These are phyloP conservation scores for Ajuga reptans DNA, from an alignment of 305 asterid genomes.

Conservation along the genomic window DNA sequence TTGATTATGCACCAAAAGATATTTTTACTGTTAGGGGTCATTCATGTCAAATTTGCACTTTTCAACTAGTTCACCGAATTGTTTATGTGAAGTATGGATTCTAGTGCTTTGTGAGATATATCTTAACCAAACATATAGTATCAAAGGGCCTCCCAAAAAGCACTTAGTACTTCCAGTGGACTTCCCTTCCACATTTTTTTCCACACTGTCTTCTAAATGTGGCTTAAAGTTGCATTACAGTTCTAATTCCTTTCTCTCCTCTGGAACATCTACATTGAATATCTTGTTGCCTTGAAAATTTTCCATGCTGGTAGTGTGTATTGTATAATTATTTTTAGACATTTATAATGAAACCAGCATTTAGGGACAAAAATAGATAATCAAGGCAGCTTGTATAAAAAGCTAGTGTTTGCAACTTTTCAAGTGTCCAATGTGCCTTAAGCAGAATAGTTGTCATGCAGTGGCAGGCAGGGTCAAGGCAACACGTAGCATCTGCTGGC, in stretches of 20 bases:
- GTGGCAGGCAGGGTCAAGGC: slow-evolving; percentile 99
- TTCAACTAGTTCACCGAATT: neutral
- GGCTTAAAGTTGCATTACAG: neutral
- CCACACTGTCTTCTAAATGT: neutral
- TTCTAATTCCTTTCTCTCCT: neutral
- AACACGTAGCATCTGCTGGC: slow-evolving; percentile 42
- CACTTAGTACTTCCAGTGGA: neutral
- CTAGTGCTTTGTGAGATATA: too few relatives aligned
- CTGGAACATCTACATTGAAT: neutral
- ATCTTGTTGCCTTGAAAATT: neutral
- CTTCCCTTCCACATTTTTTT: neutral
- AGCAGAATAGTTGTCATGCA: slow-evolving; percentile 32
- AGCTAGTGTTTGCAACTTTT: neutral
- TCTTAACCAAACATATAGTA: neutral
- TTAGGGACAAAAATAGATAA: neutral
- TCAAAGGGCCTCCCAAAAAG: neutral
- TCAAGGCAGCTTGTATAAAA: neutral
- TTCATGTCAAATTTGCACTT: neutral
- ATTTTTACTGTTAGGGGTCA: neutral
- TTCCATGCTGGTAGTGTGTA: neutral
- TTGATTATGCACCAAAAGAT: neutral
- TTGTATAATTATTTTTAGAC: neutral
- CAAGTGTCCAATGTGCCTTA: slow-evolving; percentile 14
- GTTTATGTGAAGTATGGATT: neutral
- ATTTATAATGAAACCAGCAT: neutral